Base-by-base conservation (phyloP, 2,329 filamentous ascomycete genomes). In the Cladorrhinum sp. region DNA sequence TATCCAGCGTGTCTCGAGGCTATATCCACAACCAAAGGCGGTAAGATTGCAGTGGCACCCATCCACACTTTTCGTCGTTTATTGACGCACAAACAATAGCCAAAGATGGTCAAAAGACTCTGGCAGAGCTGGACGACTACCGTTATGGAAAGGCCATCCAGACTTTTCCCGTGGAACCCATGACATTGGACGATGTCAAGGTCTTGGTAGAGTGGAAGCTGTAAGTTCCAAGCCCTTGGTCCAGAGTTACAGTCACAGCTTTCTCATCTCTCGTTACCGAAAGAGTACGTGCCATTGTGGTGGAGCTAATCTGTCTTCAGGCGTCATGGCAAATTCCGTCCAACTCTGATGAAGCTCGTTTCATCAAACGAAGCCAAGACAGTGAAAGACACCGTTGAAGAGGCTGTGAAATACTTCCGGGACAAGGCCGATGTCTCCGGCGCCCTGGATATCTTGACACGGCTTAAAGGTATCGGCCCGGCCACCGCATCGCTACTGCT, bases 401-500 rank as follows among this genome's bases (percentile, higher is more conserved):
- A 79, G 32, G 86, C 84, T 0, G 78, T 87, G 60, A 68, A 71
- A 3, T 58, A 70, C 25, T 84, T 85, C 66, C 72, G 73, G 58
- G 63, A 69, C 9, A 69, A 75, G 29, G 64, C 72, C 4, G 71
- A 76, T 41, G 65, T 72, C 0, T 58, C 74, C 1, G 71, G 75
- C 7, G 79, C 85, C 2, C 70, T 91, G 6, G 78, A 79, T 2
- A 73, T 75, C 1, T 77, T 93, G 10, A 79, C 79, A 1, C 79
- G 79, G 58, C 77, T 95, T n/a, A 87, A 80, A 64, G 91, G 91
- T 32, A 85, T 96, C 63, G 91, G 91, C 0, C 90, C 91, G 1
- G 91, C 91, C 7, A 93, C 90, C 0, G 90, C 89, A 0, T 91
- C 89, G 1, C 81, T 95, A 29, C 75, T 93, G 1, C 79, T 95